Evolutionary conservation across 768 basidiomycete genomes (phyloP).

Genomic region (Hirschioporus abietinus): DNA sequence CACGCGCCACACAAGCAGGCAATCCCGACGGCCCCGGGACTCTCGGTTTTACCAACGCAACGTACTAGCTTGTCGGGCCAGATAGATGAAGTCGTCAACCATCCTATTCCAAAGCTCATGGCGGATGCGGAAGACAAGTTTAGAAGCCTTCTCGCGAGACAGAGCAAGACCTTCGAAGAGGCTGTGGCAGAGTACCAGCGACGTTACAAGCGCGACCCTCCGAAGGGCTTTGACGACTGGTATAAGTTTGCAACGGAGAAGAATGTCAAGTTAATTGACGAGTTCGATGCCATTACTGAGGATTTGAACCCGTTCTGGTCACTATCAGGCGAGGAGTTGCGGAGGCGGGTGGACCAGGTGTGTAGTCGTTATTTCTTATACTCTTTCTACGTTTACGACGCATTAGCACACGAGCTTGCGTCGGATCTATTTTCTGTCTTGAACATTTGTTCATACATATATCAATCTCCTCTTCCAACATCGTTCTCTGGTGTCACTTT

Average conservation of each 20-base stretch:
- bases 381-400: too few species aligned
- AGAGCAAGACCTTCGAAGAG: conserved; percentile 72
- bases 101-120: conserved; percentile 86
- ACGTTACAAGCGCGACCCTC: conserved; percentile 75
- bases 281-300: conserved; percentile 74
- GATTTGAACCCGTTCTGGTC: conserved; percentile 87
- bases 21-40: background rate
- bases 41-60: background rate
- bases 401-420: too few species aligned
- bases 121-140: conserved; percentile 76
- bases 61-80: background rate
- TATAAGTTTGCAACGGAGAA: conserved; percentile 73
- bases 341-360: conserved; percentile 58
- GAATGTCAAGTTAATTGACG: conserved; percentile 77
- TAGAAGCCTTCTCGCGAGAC: conserved; percentile 56
- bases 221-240: conserved; percentile 90
- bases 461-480: background rate
- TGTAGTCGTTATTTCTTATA: conserved; percentile 12
- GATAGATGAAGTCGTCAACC: conserved; percentile 28
- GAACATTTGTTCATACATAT: too few species aligned
- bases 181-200: conserved; percentile 80
- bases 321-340: conserved; percentile 64
- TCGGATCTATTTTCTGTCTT: background rate
- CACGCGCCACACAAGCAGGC: conserved; percentile 1
- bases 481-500: background rate